Evolutionary conservation across 768 basidiomycete genomes (phyloP).

Genomic region (Calocera cornea): DNA sequence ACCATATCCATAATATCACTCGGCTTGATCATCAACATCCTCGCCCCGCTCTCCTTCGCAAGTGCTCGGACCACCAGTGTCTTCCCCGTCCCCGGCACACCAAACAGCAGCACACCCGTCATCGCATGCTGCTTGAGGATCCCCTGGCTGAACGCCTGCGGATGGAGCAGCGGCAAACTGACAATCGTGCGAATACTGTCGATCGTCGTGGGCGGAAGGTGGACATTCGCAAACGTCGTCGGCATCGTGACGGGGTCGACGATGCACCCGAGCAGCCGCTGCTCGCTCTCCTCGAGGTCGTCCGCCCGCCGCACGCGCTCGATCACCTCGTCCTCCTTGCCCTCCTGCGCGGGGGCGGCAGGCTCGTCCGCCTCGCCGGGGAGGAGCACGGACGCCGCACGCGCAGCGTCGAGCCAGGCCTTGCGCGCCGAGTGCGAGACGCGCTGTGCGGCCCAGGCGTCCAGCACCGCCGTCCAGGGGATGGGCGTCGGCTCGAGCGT

Average conservation of each 20-base stretch:
- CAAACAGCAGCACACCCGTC: conserved; percentile 82
- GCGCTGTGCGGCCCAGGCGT: conserved; percentile 50
- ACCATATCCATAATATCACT: conserved; percentile 97
- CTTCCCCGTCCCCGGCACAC: conserved; percentile 88
- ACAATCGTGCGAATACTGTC: conserved; percentile 87
- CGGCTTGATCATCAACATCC: conserved; percentile 81
- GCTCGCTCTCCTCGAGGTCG: conserved; percentile 69
- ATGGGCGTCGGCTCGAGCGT: conserved; percentile 46
- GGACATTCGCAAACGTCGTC: conserved; percentile 77
- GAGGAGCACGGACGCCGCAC: conserved; percentile 15
- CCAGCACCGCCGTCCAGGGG: conserved; percentile 51
- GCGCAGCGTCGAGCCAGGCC: conserved; percentile 41
- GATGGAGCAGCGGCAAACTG: conserved; percentile 75
- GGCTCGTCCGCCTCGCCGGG: conserved; percentile 30
- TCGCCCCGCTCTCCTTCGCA: conserved; percentile 84
- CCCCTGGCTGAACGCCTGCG: conserved; percentile 74
- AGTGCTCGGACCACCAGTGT: conserved; percentile 79
- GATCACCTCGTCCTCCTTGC: conserved; percentile 48
- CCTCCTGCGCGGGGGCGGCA: conserved; percentile 20
- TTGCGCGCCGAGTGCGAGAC: conserved; percentile 40
- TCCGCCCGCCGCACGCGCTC: conserved; percentile 62
- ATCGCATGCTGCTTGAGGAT: conserved; percentile 85
- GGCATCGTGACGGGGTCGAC: conserved; percentile 71
- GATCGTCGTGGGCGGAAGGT: conserved; percentile 75
- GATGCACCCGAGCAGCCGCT: conserved; percentile 67